Conservation (phyloP, 2,329 filamentous ascomycete genomes). For the Neonectria faginata region DNA sequence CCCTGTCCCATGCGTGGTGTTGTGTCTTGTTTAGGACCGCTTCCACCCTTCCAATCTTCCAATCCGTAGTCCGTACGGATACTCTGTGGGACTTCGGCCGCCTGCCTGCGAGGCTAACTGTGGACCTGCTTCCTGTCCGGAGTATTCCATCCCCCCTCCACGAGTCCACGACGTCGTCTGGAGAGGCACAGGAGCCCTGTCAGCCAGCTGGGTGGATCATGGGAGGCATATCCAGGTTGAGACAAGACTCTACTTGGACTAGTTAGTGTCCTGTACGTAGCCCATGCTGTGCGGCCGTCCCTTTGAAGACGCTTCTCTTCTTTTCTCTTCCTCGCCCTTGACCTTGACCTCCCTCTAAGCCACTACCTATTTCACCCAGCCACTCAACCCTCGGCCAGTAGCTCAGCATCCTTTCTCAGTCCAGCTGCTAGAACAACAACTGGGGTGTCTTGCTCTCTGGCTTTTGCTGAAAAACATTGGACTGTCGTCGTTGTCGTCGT, state of each 20-base stretch:
- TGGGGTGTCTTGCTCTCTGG: conserved; percentile 33
- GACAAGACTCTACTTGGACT: conserved; percentile 40
- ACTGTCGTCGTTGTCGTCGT: conserved; percentile 31
- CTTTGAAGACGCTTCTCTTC: conserved; percentile 29
- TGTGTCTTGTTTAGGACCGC: conserved; percentile 9
- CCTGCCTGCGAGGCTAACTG: conserved; percentile 40
- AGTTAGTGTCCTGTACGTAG: conserved; percentile 39
- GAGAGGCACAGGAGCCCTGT: conserved; percentile 37
- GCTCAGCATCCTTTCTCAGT: conserved; percentile 42
- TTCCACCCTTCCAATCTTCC: background rate
- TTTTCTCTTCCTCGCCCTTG: conserved; percentile 33
- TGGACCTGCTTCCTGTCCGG: conserved; percentile 35
- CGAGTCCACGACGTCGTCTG: conserved; percentile 34
- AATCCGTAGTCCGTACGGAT: background rate
- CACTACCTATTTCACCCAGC: conserved; percentile 15
- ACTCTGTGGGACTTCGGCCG: conserved; percentile 22
- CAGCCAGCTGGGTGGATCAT: conserved; percentile 44
- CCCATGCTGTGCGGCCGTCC: conserved; percentile 40
- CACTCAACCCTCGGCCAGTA: conserved; percentile 33
- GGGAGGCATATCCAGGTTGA: conserved; percentile 41
- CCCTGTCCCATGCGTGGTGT: conserved; percentile 6
- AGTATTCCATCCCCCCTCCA: conserved; percentile 24
- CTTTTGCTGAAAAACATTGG: conserved; percentile 26
- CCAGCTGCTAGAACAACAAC: conserved; percentile 38
- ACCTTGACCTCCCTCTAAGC: conserved; percentile 15